phyloP scores from a whole-genome alignment of 2,329 filamentous ascomycete genomes.

The Aspergillus amoenus region DNA sequence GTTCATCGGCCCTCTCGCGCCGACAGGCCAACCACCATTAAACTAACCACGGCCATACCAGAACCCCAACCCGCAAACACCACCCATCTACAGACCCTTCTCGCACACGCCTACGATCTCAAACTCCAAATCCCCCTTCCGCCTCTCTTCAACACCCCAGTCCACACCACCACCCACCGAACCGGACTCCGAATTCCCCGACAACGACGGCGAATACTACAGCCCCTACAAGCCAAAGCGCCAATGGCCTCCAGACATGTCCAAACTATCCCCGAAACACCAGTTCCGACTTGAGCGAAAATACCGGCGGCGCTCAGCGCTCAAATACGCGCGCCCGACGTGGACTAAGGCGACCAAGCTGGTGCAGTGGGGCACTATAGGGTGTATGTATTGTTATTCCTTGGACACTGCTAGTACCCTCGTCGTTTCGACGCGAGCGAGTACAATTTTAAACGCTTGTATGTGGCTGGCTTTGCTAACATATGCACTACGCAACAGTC shows the following conservation, averaged over 20 bases:
- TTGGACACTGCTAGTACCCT: background rate
- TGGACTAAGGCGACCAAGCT: constrained; percentile 61
- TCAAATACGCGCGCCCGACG: constrained; percentile 60
- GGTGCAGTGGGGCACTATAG: constrained; percentile 55
- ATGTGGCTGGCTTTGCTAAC: background rate
- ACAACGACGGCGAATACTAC: constrained; percentile 31
- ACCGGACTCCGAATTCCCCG: background rate
- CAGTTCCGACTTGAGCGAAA: constrained; percentile 68
- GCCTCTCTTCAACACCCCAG: constrained; percentile 13
- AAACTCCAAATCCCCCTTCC: constrained; percentile 16
- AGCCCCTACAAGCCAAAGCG: constrained; percentile 62
- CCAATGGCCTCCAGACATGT: constrained; percentile 65
- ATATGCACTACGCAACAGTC: constrained; percentile 26
- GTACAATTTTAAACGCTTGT: background rate
- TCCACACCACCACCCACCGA: background rate
- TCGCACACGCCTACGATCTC: constrained; percentile 3
- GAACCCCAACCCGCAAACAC: background rate
- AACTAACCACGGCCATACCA: background rate
- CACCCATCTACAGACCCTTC: background rate
- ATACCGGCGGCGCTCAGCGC: constrained; percentile 60
- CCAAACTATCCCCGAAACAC: constrained; percentile 61
- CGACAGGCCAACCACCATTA: background rate
- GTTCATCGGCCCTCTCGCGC: background rate
- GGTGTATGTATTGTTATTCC: constrained; percentile 42
- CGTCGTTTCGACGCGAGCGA: too few species aligned